Evolutionary conservation across 2,329 filamentous ascomycete genomes (phyloP), one percentile per base, ranked within the genome.

Genomic region (Ceratocystis colombiana): DNA sequence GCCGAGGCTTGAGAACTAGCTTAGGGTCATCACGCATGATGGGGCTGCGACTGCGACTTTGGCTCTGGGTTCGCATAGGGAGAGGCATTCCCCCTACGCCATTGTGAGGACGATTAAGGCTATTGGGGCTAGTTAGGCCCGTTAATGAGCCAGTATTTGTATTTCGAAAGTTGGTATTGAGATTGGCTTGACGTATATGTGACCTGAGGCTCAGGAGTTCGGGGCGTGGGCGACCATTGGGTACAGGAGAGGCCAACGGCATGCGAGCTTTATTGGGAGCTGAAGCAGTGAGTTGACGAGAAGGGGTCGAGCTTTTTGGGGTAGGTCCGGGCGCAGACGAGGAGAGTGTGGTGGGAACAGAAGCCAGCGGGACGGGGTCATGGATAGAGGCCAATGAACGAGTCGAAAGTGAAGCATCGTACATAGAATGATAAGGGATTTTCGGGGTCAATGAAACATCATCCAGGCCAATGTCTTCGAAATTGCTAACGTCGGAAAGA

Each of bases 381-480:
- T 76, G 64, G 79, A 62, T 62, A 53, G 62, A 67, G 37, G 67
- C 64, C 44, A 64, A 61, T 41, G 66, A 75, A 74, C 17, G 73
- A 67, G 61, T 75, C 71, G 61, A 74, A 73, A 53, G 44, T 22
- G 33, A 75, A 71, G 59, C 64, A 68, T 66, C 66, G 45, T 59
- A 53, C 30, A 53, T 46, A 22, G 33, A 50, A 53, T 66, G 33
- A 45, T 65, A 64, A 8, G 50, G 64, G 25, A 62, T 61, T 12
- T 67, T 65, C 62, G 75, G 73, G 41, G 72, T 67, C 17, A 75
- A 71, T 64, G 73, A 70, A 46, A 80, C 79, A 69, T 91, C 86
- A 71, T 91, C 88, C 37, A 97, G 84, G 12, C 88, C 90, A 73
- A 96, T 96, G 70, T 96, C 93, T 74, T 97, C 93, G 72, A 96